Evolutionary conservation across 768 basidiomycete species (phyloP).

Genomic region (Tricholomella constricta): DNA sequence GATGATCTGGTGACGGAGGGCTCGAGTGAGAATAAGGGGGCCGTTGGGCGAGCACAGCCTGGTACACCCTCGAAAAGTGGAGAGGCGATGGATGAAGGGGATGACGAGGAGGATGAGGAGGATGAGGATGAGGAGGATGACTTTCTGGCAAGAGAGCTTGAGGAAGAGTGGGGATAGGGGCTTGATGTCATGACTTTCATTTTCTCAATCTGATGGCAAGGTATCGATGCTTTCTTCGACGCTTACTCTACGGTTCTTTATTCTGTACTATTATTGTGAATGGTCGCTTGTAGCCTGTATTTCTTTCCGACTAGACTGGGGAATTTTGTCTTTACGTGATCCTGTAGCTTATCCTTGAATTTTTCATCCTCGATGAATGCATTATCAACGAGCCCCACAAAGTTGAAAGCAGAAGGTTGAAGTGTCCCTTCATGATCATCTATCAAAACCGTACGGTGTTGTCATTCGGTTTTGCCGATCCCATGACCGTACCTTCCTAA

Average conservation of each 20-base stretch:
- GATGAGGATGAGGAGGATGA: conserved; percentile 66
- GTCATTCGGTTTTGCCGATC: no score
- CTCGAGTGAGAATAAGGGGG: no score
- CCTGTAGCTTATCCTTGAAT: not conserved
- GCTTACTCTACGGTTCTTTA: not conserved
- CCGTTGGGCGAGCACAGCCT: conserved; percentile 14
- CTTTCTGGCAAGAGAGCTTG: conserved; percentile 79
- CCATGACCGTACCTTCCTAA: no score
- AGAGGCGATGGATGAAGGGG: conserved; percentile 40
- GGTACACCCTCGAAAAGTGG: conserved; percentile 16
- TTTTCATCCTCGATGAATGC: no score
- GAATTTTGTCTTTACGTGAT: not conserved
- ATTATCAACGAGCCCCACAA: no score
- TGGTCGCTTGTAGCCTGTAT: conserved; percentile 1
- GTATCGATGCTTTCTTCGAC: not conserved
- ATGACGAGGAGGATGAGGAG: conserved; percentile 50
- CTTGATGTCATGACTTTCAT: not conserved
- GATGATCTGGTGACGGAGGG: conserved; percentile 45
- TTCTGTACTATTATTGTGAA: not conserved
- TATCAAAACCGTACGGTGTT: no score
- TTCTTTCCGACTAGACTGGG: not conserved
- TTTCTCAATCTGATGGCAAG: conserved; percentile 6
- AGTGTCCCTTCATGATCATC: no score
- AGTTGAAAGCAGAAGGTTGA: no score
- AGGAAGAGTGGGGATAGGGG: conserved; percentile 73